phyloP scores from a whole-genome alignment of 2,329 filamentous ascomycete genomes.

The Pseudonectria foliicola region DNA sequence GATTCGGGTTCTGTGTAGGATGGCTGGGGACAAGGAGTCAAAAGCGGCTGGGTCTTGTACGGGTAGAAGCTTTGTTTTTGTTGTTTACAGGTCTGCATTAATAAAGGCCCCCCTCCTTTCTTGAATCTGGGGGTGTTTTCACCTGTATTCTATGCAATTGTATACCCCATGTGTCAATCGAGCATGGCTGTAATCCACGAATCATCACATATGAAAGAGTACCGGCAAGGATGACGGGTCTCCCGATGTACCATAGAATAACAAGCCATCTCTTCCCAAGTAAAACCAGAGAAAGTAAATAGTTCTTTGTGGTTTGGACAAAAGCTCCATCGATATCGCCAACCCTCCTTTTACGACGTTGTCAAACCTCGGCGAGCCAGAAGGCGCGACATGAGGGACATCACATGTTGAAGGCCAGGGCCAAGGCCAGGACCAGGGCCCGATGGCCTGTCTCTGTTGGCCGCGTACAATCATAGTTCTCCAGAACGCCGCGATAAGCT shows the following conservation, averaged over 20 bases:
- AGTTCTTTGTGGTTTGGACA: neutral
- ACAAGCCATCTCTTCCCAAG: constrained; percentile 4
- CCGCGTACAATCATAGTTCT: neutral
- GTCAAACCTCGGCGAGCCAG: neutral
- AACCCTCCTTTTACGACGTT: neutral
- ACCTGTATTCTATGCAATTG: constrained; percentile 4
- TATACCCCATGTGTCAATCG: constrained; percentile 1
- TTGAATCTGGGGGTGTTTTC: constrained; percentile 4
- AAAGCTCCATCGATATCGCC: neutral
- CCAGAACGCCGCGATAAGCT: constrained; percentile 19
- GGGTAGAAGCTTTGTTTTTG: constrained; percentile 10
- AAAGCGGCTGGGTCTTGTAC: constrained; percentile 14
- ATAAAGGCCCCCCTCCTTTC: constrained; percentile 7
- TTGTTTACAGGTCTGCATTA: constrained; percentile 10
- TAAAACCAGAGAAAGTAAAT: neutral
- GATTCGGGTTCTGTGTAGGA: constrained; percentile 3
- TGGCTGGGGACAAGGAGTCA: constrained; percentile 16
- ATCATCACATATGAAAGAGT: constrained; percentile 1
- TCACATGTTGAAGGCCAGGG: no score
- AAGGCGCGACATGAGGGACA: no score
- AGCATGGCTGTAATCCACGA: neutral
- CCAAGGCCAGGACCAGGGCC: constrained; percentile 1
- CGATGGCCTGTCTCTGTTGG: no score
- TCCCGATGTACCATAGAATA: constrained; percentile 1
- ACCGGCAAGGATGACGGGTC: neutral